Evolutionary conservation across 768 basidiomycete genomes (phyloP), one percentile per base, ranked within the genome.

Genomic region (Hygrocybe punicea): DNA sequence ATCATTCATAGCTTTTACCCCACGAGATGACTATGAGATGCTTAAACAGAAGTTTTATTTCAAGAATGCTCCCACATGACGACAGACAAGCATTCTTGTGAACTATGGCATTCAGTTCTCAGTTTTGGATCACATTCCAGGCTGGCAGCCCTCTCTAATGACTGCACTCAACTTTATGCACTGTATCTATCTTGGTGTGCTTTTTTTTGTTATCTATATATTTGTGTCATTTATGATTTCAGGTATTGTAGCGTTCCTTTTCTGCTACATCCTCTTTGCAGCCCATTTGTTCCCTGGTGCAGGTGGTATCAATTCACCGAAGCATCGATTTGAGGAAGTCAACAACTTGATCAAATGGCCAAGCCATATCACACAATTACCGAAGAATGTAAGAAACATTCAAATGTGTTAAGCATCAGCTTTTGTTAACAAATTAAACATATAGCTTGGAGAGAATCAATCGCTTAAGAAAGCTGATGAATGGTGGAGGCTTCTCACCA

Each of bases 391-490:
- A 50, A 29, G 71, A 50, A 29, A 69, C 62, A 40, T 33, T 55
- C 13, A 14, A 16, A 57, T 44, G 23, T 24, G 29, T 7, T 17
- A 40, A 37, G 9, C 55, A 25, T 35, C 56, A 14, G 25, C 51
- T 37, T 46, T 7, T 36, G 37, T 58, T 16, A 59, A 16, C 42
- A n/a, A n/a, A 36, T 45, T 29, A 36, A 49, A 29, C 44, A 36
- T 44, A 42, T 33, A 73, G 69, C 55, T 73, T 2, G 67, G 67
- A 3, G 60, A 68, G 42, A 71, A 71, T 45, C 70, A 71, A 46
- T 69, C 67, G 1, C 56, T 72, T 1, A 65, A 70, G 46, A 71
- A 71, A 46, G 70, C 69, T 23, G 68, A 73, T 62, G 61, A 73
- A 51, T 73, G 70, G 71, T 58, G 62, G 0, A 52, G 59, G 2